Evolutionary conservation across 139 green algal genomes (phyloP).

Genomic region (Picochlorum sp.): DNA sequence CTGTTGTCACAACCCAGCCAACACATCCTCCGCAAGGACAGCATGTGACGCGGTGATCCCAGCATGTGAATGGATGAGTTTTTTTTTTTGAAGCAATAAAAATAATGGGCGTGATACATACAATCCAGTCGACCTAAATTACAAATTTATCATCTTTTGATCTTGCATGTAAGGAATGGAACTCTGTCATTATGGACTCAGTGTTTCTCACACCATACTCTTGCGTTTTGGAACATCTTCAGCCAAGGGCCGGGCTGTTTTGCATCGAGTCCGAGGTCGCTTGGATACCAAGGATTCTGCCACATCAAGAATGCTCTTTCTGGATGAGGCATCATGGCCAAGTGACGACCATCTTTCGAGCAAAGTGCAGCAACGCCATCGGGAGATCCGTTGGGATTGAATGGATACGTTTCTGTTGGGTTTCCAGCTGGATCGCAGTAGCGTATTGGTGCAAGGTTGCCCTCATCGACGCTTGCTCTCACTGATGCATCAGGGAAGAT

Average conservation of each 20-base stretch:
- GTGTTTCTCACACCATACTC: constrained; percentile 52
- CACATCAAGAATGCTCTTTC: constrained; percentile 93
- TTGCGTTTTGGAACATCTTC: constrained; percentile 95
- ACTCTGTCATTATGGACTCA: too few relatives aligned
- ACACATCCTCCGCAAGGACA: too few relatives aligned
- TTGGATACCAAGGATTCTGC: constrained; percentile 72
- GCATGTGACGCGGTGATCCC: too few relatives aligned
- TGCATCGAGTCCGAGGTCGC: constrained; percentile 34
- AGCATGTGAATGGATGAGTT: too few relatives aligned
- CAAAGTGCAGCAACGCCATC: constrained; percentile 90
- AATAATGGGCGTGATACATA: too few relatives aligned
- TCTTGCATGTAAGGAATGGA: too few relatives aligned
- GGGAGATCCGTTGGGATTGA: constrained; percentile 94
- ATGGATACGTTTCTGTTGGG: constrained; percentile 83
- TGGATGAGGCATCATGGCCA: constrained; percentile 98
- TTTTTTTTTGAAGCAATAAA: too few relatives aligned
- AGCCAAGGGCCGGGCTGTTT: constrained; percentile 86
- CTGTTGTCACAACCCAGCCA: too few relatives aligned
- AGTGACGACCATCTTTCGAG: constrained; percentile 83
- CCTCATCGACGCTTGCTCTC: constrained; percentile 42
- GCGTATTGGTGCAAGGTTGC: constrained; percentile 72
- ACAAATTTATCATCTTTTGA: too few relatives aligned
- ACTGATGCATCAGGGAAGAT: constrained; percentile 81
- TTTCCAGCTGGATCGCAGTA: constrained; percentile 64
- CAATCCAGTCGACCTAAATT: too few relatives aligned